Conservation (phyloP, 805 yeast species). For the Candida morakotiae region DNA sequence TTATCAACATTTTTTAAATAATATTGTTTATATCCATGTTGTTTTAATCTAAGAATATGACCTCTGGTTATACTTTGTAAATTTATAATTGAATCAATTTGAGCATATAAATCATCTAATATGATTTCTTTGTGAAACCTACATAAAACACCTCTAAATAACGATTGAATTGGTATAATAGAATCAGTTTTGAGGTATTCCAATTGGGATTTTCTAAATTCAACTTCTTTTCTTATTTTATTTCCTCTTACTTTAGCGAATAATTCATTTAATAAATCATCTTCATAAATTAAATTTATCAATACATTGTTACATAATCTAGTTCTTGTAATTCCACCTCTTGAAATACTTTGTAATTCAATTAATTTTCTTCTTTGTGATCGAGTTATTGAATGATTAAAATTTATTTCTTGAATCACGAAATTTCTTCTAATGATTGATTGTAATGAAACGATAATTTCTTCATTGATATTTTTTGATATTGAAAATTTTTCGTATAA, state of each 20-base stretch:
- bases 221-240: conserved; percentile 26
- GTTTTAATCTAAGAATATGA: conserved; percentile 29
- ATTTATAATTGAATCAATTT: conserved; percentile 31
- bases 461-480: conserved; percentile 15
- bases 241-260: conserved; percentile 45
- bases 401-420: conserved; percentile 22
- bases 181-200: conserved; percentile 14
- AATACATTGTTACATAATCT: conserved; percentile 40
- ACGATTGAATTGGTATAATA: conserved; percentile 49
- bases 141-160: conserved; percentile 57
- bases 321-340: conserved; percentile 44
- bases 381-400: conserved; percentile 7
- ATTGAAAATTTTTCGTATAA: conserved; percentile 16
- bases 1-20: conserved; percentile 54
- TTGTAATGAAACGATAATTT: conserved; percentile 30
- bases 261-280: conserved; percentile 30
- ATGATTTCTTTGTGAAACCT: conserved; percentile 54
- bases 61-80: conserved; percentile 61
- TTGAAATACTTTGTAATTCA: conserved; percentile 40
- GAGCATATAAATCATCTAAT: conserved; percentile 49
- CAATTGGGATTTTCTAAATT: conserved; percentile 13
- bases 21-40: conserved; percentile 33
- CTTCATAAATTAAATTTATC: conserved; percentile 39
- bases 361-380: conserved; percentile 8
- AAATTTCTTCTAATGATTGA: conserved; percentile 34